Evolutionary conservation across 139 green algal genomes (phyloP), one percentile per base, ranked within the genome.

Genomic region (Ulvella scutata): DNA sequence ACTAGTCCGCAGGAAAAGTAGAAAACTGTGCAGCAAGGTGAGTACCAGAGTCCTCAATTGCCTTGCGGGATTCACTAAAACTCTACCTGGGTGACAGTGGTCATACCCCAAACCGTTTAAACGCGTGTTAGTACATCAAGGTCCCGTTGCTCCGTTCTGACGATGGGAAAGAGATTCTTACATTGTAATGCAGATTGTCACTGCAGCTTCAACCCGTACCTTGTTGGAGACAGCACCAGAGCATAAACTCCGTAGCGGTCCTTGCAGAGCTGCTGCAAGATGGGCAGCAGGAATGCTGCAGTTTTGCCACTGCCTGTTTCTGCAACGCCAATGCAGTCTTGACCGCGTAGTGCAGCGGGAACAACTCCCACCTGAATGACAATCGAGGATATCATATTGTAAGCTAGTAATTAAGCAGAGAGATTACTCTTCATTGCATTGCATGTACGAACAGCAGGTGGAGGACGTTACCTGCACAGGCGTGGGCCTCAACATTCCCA

Each of bases 291-390:
- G 77, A 98, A 98, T 0, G 94, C 92, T 4, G 94, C 94, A 7
- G 94, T 98, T 81, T 98, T 98, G 72, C 94, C 94, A 72, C 86
- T 95, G 78, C 94, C 94, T 3, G 94, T 98, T 75, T 97, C 88
- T 17, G 94, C 94, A 21, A 90, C 84, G 31, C 89, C 94, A 37
- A 98, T 92, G 0, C 96, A 91, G 77, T 98, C 85, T 29, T 81
- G 79, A 3, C 95, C 92, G 2, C 40, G 43, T 29, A 98, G 83
- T 38, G 97, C 83, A 1, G 82, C 80, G 1, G 95, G 95, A 7
- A 98, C 94, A 83, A 86, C 92, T 28, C 85, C 88, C 3, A 74
- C 72, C 86, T 97, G 92, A 44, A 97, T 2, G 17, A n/a, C 33
- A 26, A 67, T n/a, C 33, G 51, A 67, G 40, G 40, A 13, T 59